These are phyloP conservation scores for Rhodotorula glutinis DNA, from an alignment of 1,284 basidiomycete genomes.

Conservation along the genomic window DNA sequence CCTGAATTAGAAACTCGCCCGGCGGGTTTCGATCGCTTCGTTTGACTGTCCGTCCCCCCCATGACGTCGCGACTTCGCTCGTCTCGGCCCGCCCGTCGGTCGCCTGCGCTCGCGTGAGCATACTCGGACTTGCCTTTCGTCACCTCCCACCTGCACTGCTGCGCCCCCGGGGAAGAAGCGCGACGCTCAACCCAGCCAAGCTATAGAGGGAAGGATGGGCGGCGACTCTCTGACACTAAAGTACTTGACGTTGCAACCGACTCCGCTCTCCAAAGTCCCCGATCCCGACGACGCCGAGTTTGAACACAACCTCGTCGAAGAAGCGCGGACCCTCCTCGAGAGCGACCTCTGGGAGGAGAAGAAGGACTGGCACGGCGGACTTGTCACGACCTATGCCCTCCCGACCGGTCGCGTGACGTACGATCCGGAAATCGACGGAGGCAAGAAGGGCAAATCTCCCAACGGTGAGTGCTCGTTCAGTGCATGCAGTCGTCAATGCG, in stretches of 20 bases:
- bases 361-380: constrained; percentile 26
- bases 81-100: too few species aligned
- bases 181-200: too few species aligned
- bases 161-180: too few species aligned
- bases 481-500: too few species aligned
- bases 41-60: too few species aligned
- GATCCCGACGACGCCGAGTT: constrained; percentile 40
- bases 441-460: neutral
- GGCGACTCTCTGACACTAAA: constrained; percentile 6
- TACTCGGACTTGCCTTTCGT: too few species aligned
- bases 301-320: constrained; percentile 44
- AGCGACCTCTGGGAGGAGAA: constrained; percentile 12
- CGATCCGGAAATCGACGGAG: neutral
- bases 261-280: constrained; percentile 39
- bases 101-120: too few species aligned
- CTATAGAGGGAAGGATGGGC: neutral
- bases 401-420: constrained; percentile 15
- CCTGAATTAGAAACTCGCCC: too few species aligned
- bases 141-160: too few species aligned
- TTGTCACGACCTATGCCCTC: constrained; percentile 25
- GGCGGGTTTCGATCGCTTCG: too few species aligned
- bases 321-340: constrained; percentile 24
- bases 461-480: constrained; percentile 9
- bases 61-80: too few species aligned
- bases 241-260: constrained; percentile 19